These are phyloP conservation scores for Epichloe gansuensis DNA, from an alignment of 2,329 filamentous ascomycete species.

Conservation along the genomic window DNA sequence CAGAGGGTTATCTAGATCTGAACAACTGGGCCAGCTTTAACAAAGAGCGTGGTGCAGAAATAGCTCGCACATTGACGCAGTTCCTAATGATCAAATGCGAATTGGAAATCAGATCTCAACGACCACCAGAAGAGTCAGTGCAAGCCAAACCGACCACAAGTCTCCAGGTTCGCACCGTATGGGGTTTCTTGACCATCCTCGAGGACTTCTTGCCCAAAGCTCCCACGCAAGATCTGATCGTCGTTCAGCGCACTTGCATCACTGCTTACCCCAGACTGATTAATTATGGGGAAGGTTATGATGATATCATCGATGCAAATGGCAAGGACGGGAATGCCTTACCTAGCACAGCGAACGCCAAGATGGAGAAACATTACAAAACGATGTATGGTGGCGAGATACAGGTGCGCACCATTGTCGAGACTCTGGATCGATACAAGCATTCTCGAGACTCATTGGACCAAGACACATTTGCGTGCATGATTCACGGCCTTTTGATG, in stretches of 20 bases:
- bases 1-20: conserved; percentile 67
- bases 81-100: conserved; percentile 79
- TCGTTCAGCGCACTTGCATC: conserved; percentile 77
- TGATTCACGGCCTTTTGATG: conserved; percentile 95
- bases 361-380: conserved; percentile 97
- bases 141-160: conserved; percentile 52
- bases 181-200: conserved; percentile 66
- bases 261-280: conserved; percentile 88
- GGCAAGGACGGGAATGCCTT: conserved; percentile 72
- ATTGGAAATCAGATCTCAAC: conserved; percentile 64
- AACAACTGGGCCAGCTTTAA: conserved; percentile 68
- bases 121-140: conserved; percentile 50
- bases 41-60: conserved; percentile 51
- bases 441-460: conserved; percentile 71
- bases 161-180: conserved; percentile 75
- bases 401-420: conserved; percentile 74
- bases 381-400: conserved; percentile 93
- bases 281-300: conserved; percentile 88
- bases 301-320: conserved; percentile 82
- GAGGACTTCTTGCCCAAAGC: conserved; percentile 54
- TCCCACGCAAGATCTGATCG: conserved; percentile 56
- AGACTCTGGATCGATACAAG: conserved; percentile 77
- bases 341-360: conserved; percentile 64
- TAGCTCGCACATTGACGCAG: conserved; percentile 60
- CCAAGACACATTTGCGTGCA: conserved; percentile 93